phyloP scores from a whole-genome alignment of 2,329 filamentous ascomycete genomes.

The Remersonia thermophila region DNA sequence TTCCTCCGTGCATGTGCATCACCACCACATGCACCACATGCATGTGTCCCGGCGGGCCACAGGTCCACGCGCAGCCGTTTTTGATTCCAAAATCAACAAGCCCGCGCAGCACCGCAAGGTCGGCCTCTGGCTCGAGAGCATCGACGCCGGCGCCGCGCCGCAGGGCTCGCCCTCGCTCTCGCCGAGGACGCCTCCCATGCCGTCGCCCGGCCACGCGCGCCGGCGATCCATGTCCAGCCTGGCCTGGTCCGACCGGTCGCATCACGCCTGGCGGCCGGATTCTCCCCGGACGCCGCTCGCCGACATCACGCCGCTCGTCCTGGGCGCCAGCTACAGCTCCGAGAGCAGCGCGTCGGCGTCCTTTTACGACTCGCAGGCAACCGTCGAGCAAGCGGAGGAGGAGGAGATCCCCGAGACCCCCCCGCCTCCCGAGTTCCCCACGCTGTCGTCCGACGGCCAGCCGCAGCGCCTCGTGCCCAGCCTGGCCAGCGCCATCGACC shows the following conservation, averaged over 20 bases:
- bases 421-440: background rate
- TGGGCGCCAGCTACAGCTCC: background rate
- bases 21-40: background rate
- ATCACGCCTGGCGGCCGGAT: background rate
- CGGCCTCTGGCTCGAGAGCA: constrained; percentile 3
- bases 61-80: background rate
- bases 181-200: background rate
- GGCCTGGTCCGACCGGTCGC: background rate
- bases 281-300: constrained; percentile 8
- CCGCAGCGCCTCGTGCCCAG: background rate
- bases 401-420: background rate
- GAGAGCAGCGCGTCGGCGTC: background rate
- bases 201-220: no score
- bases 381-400: no score
- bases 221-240: no score
- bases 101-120: background rate
- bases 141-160: background rate
- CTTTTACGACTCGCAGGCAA: background rate
- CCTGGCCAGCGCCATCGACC: constrained; percentile 3
- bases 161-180: background rate
- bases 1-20: background rate
- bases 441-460: no score
- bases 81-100: constrained; percentile 3
- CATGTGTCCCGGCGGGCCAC: constrained; percentile 2
- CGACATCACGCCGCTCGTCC: constrained; percentile 6